phyloP scores from a whole-genome alignment of 2,329 filamentous ascomycete species.

The Fusarium paranaense region DNA sequence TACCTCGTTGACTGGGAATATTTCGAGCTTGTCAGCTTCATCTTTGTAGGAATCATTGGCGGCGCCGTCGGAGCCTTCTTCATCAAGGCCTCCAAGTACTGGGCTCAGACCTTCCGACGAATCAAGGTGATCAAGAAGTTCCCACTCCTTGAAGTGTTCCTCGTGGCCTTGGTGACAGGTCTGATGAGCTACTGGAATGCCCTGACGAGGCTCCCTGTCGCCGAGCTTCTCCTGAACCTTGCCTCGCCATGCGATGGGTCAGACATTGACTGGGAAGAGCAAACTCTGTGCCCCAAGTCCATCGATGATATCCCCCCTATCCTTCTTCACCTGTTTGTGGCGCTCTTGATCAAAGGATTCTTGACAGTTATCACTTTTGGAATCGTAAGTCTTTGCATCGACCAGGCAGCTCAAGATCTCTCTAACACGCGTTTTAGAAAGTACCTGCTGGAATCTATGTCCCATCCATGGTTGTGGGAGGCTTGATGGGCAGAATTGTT shows the following conservation, averaged over 20 bases:
- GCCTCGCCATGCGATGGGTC: constrained; percentile 86
- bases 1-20: constrained; percentile 93
- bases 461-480: constrained; percentile 97
- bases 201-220: constrained; percentile 88
- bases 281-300: constrained; percentile 81
- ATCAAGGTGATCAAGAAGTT: constrained; percentile 83
- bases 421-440: constrained; percentile 66
- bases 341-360: constrained; percentile 90
- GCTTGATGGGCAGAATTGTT: constrained; percentile 87
- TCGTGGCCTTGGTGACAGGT: constrained; percentile 88
- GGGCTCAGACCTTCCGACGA: constrained; percentile 89
- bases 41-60: constrained; percentile 86
- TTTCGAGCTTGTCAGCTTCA: constrained; percentile 89
- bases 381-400: constrained; percentile 66
- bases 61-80: constrained; percentile 90
- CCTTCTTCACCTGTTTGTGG: constrained; percentile 76
- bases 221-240: constrained; percentile 89
- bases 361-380: constrained; percentile 93
- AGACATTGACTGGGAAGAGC: constrained; percentile 68
- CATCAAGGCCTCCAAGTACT: constrained; percentile 92
- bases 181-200: constrained; percentile 93
- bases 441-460: constrained; percentile 97
- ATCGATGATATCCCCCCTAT: constrained; percentile 83
- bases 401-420: neutral
- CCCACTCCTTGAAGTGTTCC: constrained; percentile 86